phyloP scores from a whole-genome alignment of 345 rosid species.

The Citrus sp. region DNA sequence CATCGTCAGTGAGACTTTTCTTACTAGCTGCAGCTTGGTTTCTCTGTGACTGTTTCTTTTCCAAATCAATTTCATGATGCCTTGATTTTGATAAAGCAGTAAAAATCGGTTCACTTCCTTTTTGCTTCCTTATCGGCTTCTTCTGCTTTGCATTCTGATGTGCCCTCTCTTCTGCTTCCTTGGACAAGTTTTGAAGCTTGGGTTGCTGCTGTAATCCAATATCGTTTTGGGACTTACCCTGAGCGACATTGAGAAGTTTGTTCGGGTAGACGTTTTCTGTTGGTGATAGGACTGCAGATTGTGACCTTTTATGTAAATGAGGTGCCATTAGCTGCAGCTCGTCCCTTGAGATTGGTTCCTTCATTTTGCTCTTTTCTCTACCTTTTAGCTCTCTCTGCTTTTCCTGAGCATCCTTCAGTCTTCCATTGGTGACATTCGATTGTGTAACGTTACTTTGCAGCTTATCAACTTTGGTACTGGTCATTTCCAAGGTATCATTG shows the following conservation, averaged over 20 bases:
- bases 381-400: conserved; percentile 34
- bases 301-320: conserved; percentile 23
- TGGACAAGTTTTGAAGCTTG: conserved; percentile 20
- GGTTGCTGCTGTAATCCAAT: conserved; percentile 24
- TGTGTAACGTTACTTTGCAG: conserved; percentile 23
- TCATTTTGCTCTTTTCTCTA: conserved; percentile 21
- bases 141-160: conserved; percentile 34
- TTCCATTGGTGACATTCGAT: conserved; percentile 13
- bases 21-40: conserved; percentile 32
- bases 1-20: conserved; percentile 29
- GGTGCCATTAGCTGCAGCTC: conserved; percentile 30
- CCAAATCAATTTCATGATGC: conserved; percentile 22
- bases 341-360: conserved; percentile 24
- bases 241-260: conserved; percentile 26
- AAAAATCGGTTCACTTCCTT: conserved; percentile 22
- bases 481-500: conserved; percentile 20
- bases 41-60: conserved; percentile 27
- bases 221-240: conserved; percentile 23
- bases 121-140: conserved; percentile 27
- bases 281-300: conserved; percentile 20
- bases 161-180: conserved; percentile 25
- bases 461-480: conserved; percentile 22
- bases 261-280: conserved; percentile 28
- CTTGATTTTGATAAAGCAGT: conserved; percentile 23
- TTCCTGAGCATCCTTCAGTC: conserved; percentile 29